Evolutionary conservation across 805 yeast species (phyloP), one percentile per base, ranked within the genome.

Genomic region (Starmerella bombicola): DNA sequence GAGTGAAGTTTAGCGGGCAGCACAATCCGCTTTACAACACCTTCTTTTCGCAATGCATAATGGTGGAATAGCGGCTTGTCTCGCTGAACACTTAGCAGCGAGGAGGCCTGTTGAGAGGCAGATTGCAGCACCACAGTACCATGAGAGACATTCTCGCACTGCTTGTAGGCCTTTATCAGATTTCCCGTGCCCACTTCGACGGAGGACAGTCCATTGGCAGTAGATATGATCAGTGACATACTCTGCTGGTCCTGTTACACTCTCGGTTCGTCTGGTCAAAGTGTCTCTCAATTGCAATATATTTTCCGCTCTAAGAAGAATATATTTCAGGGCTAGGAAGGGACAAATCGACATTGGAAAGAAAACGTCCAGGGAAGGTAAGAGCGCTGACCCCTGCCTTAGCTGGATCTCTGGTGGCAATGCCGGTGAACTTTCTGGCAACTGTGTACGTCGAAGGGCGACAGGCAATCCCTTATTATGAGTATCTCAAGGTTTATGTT

Each of bases 401-500:
- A n/a, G n/a, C n/a, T n/a, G n/a, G n/a, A n/a, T n/a, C n/a, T n/a
- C n/a, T n/a, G n/a, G n/a, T n/a, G n/a, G n/a, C n/a, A 3, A 88
- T 88, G 98, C 97, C 97, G 1, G 55, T 88, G 38, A 81, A 88
- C 55, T 76, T 85, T 48, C 56, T 85, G 12, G 77, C 80, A n/a
- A 67, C 78, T 1, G 74, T 76, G 30, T 45, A 79, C 23, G 56
- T 69, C 13, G 83, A 85, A 23, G 96, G 96, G 6, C 70, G 86
- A 0, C 75, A 73, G 8, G 67, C 66, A 2, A 68, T 88, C 33
- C 96, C 96, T 0, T 81, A 80, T 25, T 85, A 79, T 76, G 62
- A 64, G 3, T 62, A 70, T 38, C 58, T 83, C 40, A 73, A 70
- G 48, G 52, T 54, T 5, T 30, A 35, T 31, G 74, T 71, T 48